Percentiles rank a stretch among this genome's conserved stretches.
These are phyloP conservation scores for Nakazawaea wyomingensis DNA, from an alignment of 805 yeast species.

Conservation along the genomic window DNA sequence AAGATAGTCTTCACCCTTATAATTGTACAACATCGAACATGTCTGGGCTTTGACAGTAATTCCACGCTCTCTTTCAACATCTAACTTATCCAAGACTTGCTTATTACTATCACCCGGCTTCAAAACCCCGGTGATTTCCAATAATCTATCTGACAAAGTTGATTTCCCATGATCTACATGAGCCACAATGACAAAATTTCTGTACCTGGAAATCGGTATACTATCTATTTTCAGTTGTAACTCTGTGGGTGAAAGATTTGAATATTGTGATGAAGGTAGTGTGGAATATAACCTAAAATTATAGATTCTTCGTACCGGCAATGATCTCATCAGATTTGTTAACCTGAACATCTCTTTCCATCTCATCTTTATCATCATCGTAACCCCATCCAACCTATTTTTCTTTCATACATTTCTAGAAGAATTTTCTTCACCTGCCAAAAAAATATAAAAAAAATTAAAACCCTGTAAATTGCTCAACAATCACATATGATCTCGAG, in stretches of 20 bases:
- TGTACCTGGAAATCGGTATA: constrained; percentile 76
- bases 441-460: too few species aligned
- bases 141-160: constrained; percentile 79
- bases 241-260: constrained; percentile 14
- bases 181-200: constrained; percentile 93
- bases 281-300: not conserved
- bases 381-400: too few species aligned
- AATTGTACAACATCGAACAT: constrained; percentile 81
- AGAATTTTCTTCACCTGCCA: not conserved
- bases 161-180: constrained; percentile 88
- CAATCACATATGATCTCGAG: not conserved
- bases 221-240: constrained; percentile 57
- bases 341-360: not conserved
- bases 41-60: constrained; percentile 97
- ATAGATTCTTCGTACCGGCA: not conserved
- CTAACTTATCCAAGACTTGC: constrained; percentile 86
- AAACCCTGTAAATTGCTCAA: not conserved
- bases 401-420: not conserved
- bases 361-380: not conserved
- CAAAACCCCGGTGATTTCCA: constrained; percentile 87
- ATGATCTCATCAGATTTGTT: too few species aligned
- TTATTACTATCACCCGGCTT: constrained; percentile 61
- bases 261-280: not conserved
- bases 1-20: constrained; percentile 67
- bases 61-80: constrained; percentile 94